phyloP scores from a whole-genome alignment of 2,329 filamentous ascomycete genomes.

The Penicillium brevicompactum region DNA sequence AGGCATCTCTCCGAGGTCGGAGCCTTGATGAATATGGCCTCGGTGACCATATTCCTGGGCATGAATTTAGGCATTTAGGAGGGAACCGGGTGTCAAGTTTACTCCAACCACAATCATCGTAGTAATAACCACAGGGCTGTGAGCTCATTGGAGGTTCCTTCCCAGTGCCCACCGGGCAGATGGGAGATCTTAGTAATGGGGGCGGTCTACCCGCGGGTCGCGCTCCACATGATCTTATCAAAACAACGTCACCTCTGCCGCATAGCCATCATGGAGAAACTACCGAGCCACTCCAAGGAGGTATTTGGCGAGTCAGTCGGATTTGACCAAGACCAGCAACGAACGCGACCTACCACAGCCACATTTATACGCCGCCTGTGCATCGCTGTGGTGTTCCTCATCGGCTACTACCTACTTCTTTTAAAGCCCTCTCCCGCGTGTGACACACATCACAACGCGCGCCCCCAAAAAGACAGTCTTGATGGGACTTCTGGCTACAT shows the following conservation, averaged over 20 bases:
- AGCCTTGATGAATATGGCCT: neutral
- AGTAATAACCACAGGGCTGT: neutral
- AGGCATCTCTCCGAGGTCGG: slow-evolving; percentile 10
- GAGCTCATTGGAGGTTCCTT: neutral
- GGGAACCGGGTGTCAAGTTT: neutral
- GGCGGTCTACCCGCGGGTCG: neutral
- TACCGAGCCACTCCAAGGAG: slow-evolving; percentile 21
- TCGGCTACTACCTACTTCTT: slow-evolving; percentile 15
- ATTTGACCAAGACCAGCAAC: neutral
- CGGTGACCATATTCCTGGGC: neutral
- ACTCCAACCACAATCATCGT: neutral
- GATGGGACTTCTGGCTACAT: neutral
- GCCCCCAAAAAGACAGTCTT: neutral
- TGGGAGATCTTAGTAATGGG: slow-evolving; percentile 8
- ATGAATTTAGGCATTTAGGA: neutral
- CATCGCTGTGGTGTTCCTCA: slow-evolving; percentile 13
- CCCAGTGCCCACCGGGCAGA: too few species aligned
- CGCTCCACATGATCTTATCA: slow-evolving; percentile 10
- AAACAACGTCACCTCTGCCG: slow-evolving; percentile 5
- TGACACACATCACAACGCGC: neutral
- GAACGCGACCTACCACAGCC: neutral
- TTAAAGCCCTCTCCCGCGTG: slow-evolving; percentile 2
- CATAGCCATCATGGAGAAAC: slow-evolving; percentile 20
- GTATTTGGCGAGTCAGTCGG: neutral
- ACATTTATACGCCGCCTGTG: slow-evolving; percentile 12